Evolutionary conservation across 495 filamentous ascomycete species (phyloP).

Genomic region (Daldinia loculata): DNA sequence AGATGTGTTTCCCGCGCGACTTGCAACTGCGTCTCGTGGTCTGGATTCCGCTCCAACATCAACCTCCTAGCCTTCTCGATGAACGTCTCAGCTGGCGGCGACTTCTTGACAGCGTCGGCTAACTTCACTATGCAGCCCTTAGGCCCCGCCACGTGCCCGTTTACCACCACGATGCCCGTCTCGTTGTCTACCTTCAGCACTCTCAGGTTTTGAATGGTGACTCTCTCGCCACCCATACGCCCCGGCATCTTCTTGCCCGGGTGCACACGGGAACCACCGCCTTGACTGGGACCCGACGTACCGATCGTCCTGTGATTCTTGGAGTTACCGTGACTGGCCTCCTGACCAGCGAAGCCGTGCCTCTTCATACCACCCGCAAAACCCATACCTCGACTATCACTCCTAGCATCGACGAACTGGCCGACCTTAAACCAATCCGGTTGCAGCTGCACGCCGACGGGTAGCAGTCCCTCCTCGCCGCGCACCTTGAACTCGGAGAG

Average conservation of each 20-base stretch:
- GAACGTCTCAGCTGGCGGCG: slow-evolving; percentile 69
- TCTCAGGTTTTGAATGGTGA: slow-evolving; percentile 89
- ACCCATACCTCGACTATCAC: slow-evolving; percentile 82
- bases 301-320: slow-evolving; percentile 90
- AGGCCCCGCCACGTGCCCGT: slow-evolving; percentile 83
- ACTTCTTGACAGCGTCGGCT: slow-evolving; percentile 92
- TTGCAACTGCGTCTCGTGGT: slow-evolving; percentile 49
- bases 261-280: slow-evolving; percentile 87
- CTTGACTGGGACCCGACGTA: slow-evolving; percentile 85
- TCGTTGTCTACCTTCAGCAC: slow-evolving; percentile 85
- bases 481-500: slow-evolving; percentile 87
- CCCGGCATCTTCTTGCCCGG: slow-evolving; percentile 98
- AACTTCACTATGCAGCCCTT: slow-evolving; percentile 84
- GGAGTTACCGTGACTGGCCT: slow-evolving; percentile 92
- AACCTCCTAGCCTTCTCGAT: slow-evolving; percentile 48
- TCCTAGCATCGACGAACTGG: slow-evolving; percentile 86
- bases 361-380: slow-evolving; percentile 98
- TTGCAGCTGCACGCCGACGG: slow-evolving; percentile 74
- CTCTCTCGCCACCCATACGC: slow-evolving; percentile 86
- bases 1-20: slow-evolving; percentile 51
- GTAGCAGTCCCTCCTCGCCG: slow-evolving; percentile 72
- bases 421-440: slow-evolving; percentile 90
- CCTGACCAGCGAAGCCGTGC: slow-evolving; percentile 86
- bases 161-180: slow-evolving; percentile 87
- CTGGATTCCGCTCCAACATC: slow-evolving; percentile 51